These are phyloP conservation scores for Musa itinerans DNA, from an alignment of 176 grass and related monocot species.

Conservation along the genomic window DNA sequence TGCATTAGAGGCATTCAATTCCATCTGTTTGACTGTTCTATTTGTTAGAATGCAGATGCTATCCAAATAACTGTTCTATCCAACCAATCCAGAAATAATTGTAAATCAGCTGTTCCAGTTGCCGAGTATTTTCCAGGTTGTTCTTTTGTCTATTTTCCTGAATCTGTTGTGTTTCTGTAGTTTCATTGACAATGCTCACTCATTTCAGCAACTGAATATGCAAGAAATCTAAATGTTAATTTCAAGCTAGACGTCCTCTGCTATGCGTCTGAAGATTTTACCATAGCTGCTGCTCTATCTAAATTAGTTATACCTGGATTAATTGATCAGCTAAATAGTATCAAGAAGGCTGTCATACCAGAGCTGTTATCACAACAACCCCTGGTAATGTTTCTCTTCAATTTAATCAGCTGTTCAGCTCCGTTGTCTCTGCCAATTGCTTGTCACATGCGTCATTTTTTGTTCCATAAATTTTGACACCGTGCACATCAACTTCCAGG, in stretches of 20 bases:
- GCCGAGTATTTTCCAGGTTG: conserved; percentile 68
- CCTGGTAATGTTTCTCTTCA: conserved; percentile 39
- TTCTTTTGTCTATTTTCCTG: not conserved
- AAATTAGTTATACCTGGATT: conserved; percentile 74
- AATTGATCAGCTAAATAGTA: conserved; percentile 53
- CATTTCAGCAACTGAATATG: conserved; percentile 48
- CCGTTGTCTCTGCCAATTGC: not conserved
- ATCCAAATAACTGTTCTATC: conserved; percentile 51
- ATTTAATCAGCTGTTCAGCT: not conserved
- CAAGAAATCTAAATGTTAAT: conserved; percentile 34
- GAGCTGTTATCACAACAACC: conserved; percentile 43
- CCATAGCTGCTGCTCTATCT: conserved; percentile 46
- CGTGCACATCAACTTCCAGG: too few species aligned
- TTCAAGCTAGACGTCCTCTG: conserved; percentile 88
- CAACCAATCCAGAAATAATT: conserved; percentile 51
- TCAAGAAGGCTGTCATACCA: conserved; percentile 43
- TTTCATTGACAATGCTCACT: not conserved
- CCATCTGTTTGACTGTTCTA: conserved; percentile 20
- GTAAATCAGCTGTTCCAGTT: conserved; percentile 33
- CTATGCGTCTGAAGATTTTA: conserved; percentile 51
- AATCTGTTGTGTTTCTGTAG: conserved; percentile 1
- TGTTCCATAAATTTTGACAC: not conserved
- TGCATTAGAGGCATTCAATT: conserved; percentile 18
- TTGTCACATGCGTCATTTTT: not conserved
- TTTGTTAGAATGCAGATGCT: conserved; percentile 83